Evolutionary conservation across 2,329 filamentous ascomycete species (phyloP).

Genomic region (Phaeosphaeriaceae sp.): DNA sequence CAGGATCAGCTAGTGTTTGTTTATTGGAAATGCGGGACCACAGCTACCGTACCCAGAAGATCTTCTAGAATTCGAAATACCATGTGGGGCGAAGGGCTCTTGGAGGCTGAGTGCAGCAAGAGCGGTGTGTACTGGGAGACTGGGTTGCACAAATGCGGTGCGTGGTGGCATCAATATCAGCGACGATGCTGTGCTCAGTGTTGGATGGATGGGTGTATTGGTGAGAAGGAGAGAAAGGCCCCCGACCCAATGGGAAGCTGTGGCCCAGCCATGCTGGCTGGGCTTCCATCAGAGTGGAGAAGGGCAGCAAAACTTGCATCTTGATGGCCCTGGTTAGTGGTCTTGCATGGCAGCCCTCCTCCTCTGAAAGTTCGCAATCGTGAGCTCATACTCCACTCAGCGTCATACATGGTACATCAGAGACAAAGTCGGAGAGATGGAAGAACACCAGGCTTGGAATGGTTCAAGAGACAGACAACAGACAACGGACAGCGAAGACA

Average conservation of each 20-base stretch:
- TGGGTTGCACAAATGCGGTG: conserved; percentile 37
- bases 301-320: conserved; percentile 16
- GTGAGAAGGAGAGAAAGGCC: conserved; percentile 3
- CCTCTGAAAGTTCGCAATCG: too few relatives aligned
- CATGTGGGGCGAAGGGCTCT: conserved; percentile 22
- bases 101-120: conserved; percentile 27
- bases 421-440: conserved; percentile 2
- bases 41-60: not conserved
- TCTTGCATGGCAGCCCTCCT: conserved; percentile 9
- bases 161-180: conserved; percentile 39
- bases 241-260: conserved; percentile 18
- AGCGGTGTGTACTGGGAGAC: conserved; percentile 39
- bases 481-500: too few relatives aligned
- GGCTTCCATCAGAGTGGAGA: conserved; percentile 32
- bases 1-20: conserved; percentile 12
- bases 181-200: conserved; percentile 26
- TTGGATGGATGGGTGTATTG: not conserved
- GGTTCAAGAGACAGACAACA: too few relatives aligned
- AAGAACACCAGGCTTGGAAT: too few relatives aligned
- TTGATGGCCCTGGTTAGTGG: conserved; percentile 11
- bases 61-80: conserved; percentile 20
- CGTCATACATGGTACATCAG: too few relatives aligned
- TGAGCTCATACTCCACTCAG: too few relatives aligned
- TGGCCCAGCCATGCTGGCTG: conserved; percentile 13
- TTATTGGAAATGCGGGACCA: conserved; percentile 25